Evolutionary conservation across 1,139 yeast genomes (phyloP), one percentile per base, ranked within the genome.

Genomic region (Magnusiomyces starmeri): DNA sequence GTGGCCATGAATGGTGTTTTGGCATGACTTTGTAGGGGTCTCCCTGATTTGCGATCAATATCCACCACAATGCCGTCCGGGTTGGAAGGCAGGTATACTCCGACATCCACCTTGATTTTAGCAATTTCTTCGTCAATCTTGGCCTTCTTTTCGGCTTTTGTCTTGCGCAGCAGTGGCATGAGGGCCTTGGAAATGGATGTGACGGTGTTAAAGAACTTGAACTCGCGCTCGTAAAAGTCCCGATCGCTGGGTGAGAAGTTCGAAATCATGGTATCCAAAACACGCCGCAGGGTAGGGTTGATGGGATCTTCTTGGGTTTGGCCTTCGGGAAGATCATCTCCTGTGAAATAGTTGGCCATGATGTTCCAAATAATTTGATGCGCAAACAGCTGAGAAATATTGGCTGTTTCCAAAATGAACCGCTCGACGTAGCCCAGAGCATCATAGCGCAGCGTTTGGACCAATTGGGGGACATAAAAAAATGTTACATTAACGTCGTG

Each of bases 361-460:
- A 94, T 88, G 64, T 94, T 94, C 99, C 99, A 94, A 56, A 94
- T 88, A 59, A 94, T 90, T 69, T 94, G 99, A 68, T 94, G 99
- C 0, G 97, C 90, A 74, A 94, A 94, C 57, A 90, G 74, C 62
- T 86, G 95, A 37, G 95, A 84, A 22, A 89, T 86, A 63, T 85
- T 83, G 2, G 96, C 97, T 0, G 97, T 88, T 65, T 92, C 97
- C 54, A 92, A 70, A 59, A 94, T 90, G 65, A 86, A 87, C 58
- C 89, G 78, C 61, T 86, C 90, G 49, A 90, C 95, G 61, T 89
- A 90, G 1, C 97, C 97, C 52, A 79, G 74, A 6, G 70, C 71
- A 66, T 92, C 98, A 66, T 83, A 83, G 60, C 97, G 78, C 58
- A 94, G 75, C 55, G 87, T 78, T 69, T 94, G 99, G 18, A 94